phyloP scores from a whole-genome alignment of 78 protist genomes.

The Polysphondylium violaceum region DNA sequence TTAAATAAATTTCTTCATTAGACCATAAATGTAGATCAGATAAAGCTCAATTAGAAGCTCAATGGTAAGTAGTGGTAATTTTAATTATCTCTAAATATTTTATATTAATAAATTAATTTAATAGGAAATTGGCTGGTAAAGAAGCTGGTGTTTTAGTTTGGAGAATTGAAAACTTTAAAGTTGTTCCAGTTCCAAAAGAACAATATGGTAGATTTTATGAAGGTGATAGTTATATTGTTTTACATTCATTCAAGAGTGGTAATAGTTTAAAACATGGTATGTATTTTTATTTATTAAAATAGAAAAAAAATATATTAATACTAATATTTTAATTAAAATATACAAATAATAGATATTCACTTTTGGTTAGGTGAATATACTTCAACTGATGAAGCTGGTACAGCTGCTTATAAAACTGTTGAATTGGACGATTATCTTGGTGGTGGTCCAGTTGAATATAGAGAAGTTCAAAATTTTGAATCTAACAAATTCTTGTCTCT shows the following conservation, averaged over 20 bases:
- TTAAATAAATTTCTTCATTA: no score
- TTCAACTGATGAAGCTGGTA: background rate
- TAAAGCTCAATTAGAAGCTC: conserved; percentile 27
- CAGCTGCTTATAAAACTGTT: conserved; percentile 5
- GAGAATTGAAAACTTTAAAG: conserved; percentile 77
- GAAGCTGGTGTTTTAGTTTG: conserved; percentile 41
- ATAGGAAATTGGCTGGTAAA: no score
- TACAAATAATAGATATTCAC: no score
- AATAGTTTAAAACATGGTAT: conserved; percentile 50
- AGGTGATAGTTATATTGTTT: conserved; percentile 12
- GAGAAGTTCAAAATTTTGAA: conserved; percentile 73
- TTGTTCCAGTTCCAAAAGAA: conserved; percentile 14
- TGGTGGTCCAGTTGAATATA: conserved; percentile 49
- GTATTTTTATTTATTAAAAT: conserved; percentile 89
- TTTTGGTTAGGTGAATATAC: conserved; percentile 34
- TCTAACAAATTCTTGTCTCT: conserved; percentile 37
- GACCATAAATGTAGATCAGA: conserved; percentile 42
- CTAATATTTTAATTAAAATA: no score
- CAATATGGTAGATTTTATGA: conserved; percentile 50
- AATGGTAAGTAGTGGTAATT: conserved; percentile 51
- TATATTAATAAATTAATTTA: no score
- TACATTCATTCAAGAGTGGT: conserved; percentile 84
- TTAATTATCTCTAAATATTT: no score
- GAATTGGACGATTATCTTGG: conserved; percentile 4
- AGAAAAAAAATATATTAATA: no score